Evolutionary conservation across 2,329 filamentous ascomycete species (phyloP), one percentile per base, ranked within the genome.

Genomic region (Penicillium sp.): DNA sequence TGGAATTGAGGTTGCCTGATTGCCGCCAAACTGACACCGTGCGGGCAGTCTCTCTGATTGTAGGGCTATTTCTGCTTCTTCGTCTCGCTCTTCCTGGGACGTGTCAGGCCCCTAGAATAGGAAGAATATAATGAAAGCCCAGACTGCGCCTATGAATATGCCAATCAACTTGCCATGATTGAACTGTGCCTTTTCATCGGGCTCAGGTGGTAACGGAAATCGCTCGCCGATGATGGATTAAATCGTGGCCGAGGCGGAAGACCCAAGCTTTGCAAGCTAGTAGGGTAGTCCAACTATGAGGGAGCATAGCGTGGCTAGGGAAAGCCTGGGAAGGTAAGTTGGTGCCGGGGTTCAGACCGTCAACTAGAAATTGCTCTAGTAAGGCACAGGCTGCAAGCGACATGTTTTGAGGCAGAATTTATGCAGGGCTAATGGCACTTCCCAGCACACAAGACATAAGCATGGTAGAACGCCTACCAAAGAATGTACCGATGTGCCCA

Each of bases 181-280:
- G 54, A 78, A 80, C 7, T 27, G 68, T 31, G 65, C 15, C 57
- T 4, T 67, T 19, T 71, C 73, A 38, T 69, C 65, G 4, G 61
- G 38, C 15, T 65, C 67, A 0, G 72, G 63, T 23, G 72, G 68
- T 17, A 79, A 62, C 4, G 76, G 75, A 57, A 75, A 79, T 15
- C 71, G 61, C 59, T 79, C 74, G 7, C 75, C 77, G 40, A 79
- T 74, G 0, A 71, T 72, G 2, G 75, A 71, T 54, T 79, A 72
- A 56, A 79, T 79, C 3, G 77, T 79, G 6, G 76, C 74, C 15
- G 72, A 74, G 6, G 77, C 75, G 7, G 72, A 76, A 1, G 76
- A 76, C 9, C 68, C 71, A 17, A 77, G 67, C 54, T 75, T 76
- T 7, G 75, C 75, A 37, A 78, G 67, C 61, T 77, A 73, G 57